Conservation (phyloP, 768 basidiomycete species). For the Tulasnella sp. region DNA sequence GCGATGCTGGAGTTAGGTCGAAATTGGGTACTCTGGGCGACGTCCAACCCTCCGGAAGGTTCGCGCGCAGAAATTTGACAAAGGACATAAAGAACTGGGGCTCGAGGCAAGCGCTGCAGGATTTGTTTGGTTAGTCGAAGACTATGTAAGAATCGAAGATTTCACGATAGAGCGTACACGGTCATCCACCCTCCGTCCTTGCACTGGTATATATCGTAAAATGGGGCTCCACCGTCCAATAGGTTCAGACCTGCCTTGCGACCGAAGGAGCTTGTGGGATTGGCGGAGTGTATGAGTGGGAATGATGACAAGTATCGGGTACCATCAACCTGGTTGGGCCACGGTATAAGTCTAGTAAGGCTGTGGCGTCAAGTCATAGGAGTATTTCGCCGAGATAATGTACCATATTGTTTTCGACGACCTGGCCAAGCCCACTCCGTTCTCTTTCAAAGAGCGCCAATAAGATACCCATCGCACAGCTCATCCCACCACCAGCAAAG, state of each 20-base stretch:
- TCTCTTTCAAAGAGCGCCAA: constrained; percentile 60
- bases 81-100: constrained; percentile 59
- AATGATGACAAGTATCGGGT: constrained; percentile 66
- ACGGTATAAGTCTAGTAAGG: neutral
- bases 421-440: constrained; percentile 56
- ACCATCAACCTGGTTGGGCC: constrained; percentile 76
- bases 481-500: constrained; percentile 71
- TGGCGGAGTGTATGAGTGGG: constrained; percentile 41
- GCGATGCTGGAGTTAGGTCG: constrained; percentile 37
- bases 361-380: neutral
- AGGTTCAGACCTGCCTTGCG: constrained; percentile 36
- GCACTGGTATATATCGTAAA: constrained; percentile 64
- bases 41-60: constrained; percentile 36
- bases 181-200: constrained; percentile 65
- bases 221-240: constrained; percentile 70
- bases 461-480: constrained; percentile 60
- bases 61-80: constrained; percentile 40
- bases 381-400: neutral
- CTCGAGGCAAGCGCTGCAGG: constrained; percentile 46
- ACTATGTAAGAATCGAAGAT: neutral
- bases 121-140: neutral
- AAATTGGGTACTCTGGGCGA: constrained; percentile 20
- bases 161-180: constrained; percentile 26
- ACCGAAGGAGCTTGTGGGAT: constrained; percentile 28
- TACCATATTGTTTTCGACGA: constrained; percentile 71